phyloP scores from a whole-genome alignment of 805 yeast species.

The Clavispora santaluciae region DNA sequence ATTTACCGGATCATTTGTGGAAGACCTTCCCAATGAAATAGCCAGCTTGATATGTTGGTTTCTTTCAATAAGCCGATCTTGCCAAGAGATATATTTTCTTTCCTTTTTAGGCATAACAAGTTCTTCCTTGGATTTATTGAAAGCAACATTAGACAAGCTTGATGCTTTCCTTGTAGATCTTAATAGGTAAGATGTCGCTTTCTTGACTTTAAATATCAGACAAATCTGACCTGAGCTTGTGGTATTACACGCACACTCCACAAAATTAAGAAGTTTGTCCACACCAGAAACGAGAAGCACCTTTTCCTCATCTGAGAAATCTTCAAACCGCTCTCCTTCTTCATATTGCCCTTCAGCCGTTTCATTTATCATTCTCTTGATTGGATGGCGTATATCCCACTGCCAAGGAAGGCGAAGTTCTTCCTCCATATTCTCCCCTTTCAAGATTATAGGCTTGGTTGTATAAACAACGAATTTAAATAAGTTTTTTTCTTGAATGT shows the following conservation, averaged over 20 bases:
- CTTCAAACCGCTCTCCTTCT: constrained; percentile 47
- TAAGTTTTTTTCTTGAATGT: constrained; percentile 33
- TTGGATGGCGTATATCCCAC: constrained; percentile 82
- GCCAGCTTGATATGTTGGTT: constrained; percentile 22
- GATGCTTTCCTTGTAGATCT: constrained; percentile 54
- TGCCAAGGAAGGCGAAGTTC: constrained; percentile 84
- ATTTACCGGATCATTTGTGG: constrained; percentile 14
- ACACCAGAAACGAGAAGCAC: constrained; percentile 54
- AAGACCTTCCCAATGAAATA: constrained; percentile 18
- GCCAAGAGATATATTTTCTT: constrained; percentile 34
- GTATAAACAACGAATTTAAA: constrained; percentile 56
- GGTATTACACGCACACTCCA: constrained; percentile 59
- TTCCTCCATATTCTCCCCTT: constrained; percentile 31
- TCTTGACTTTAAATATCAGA: constrained; percentile 54
- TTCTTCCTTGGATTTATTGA: constrained; percentile 36
- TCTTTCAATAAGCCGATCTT: constrained; percentile 26
- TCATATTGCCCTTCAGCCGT: constrained; percentile 13
- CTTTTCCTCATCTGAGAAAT: constrained; percentile 48
- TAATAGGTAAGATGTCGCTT: constrained; percentile 54
- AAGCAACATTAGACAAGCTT: constrained; percentile 31
- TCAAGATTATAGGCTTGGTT: constrained; percentile 42
- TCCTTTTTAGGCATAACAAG: constrained; percentile 27
- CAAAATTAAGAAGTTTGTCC: constrained; percentile 55
- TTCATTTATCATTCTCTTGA: constrained; percentile 43
- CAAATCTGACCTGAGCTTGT: constrained; percentile 42